Base-by-base conservation (phyloP, 2,329 filamentous ascomycete genomes). In the Hypoxylon sp. region DNA sequence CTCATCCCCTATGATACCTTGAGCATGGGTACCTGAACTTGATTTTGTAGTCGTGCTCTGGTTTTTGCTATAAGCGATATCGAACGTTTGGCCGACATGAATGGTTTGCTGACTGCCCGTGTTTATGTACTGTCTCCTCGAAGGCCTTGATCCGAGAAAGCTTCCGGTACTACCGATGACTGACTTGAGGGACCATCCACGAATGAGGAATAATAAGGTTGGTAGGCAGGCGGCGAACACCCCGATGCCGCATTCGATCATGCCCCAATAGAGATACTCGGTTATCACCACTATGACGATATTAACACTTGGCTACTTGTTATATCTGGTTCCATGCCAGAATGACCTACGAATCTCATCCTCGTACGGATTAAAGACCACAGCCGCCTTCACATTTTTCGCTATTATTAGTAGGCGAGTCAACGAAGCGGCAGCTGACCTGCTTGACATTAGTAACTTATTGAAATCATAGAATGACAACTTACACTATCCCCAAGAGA, bases 171-270 rank as follows among this genome's bases (percentile, higher is more conserved):
- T 61, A 39, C 53, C 47, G 37, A 61, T 22, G 9, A 61, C 10
- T 46, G 59, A 22, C 33, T 29, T 44, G 3, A 47, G 14, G 5
- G 59, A 47, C 37, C 37, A 35, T 35, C 14, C 29, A 14, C 37
- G 47, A 26, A 64, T 3, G 4, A 64, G 39, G 35, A 54, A 58
- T 37, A 46, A 54, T 1, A 71, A 35, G 3, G 70, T 71, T 24
- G 70, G 66, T 1, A 72, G n/a, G 31, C 57, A 65, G 22, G 70
- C 68, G 11, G 59, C 68, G 11, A 67, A 57, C 14, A 72, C 61
- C 2, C 51, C 68, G 11, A 71, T 52, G 4, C 59, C 24, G 22
- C 55, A 61, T 44, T 72, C 70, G 8, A 72, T 62, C 52, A 71
- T 52, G 10, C 63, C 70, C 70, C 66, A 71, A 13, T 72, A 72